Percentiles rank a stretch among this genome's conserved stretches.
Evolutionary conservation across 352 stramenopile genomes (phyloP).

Genomic region (Phytophthora fragariaefolia): DNA sequence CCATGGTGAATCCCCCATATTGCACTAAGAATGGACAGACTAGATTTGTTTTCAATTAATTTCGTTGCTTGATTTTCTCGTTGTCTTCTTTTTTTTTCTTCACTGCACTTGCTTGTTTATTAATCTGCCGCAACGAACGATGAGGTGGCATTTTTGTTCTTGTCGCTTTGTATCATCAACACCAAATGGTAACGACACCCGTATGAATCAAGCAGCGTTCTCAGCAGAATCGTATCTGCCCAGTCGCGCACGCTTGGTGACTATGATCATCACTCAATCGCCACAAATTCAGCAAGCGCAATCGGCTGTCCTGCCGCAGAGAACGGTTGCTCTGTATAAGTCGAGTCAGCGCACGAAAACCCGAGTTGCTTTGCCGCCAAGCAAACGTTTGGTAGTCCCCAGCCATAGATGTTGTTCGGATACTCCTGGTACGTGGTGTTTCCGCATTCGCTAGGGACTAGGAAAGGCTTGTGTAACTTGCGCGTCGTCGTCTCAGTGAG

Average conservation of each 20-base stretch:
- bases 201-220: too few species aligned
- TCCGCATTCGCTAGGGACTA: conserved; percentile 68
- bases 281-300: conserved; percentile 18
- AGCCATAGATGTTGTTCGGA: conserved; percentile 85
- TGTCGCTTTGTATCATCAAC: too few species aligned
- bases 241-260: too few species aligned
- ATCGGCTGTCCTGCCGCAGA: conserved; percentile 12
- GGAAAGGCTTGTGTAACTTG: conserved; percentile 65
- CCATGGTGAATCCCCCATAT: too few species aligned
- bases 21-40: background rate
- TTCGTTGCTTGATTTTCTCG: conserved; percentile 1
- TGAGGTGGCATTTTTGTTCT: too few species aligned
- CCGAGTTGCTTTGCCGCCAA: conserved; percentile 47
- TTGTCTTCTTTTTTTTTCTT: too few species aligned
- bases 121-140: too few species aligned
- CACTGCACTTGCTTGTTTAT: too few species aligned
- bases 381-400: conserved; percentile 63
- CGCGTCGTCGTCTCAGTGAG: conserved; percentile 50
- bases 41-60: conserved; percentile 10
- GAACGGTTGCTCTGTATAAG: background rate
- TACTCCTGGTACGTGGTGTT: conserved; percentile 70
- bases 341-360: conserved; percentile 41
- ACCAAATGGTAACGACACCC: too few species aligned
- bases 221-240: too few species aligned
- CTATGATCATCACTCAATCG: conserved; percentile 25